Conservation (phyloP, 768 basidiomycete genomes). For the Hericium coralloides region DNA sequence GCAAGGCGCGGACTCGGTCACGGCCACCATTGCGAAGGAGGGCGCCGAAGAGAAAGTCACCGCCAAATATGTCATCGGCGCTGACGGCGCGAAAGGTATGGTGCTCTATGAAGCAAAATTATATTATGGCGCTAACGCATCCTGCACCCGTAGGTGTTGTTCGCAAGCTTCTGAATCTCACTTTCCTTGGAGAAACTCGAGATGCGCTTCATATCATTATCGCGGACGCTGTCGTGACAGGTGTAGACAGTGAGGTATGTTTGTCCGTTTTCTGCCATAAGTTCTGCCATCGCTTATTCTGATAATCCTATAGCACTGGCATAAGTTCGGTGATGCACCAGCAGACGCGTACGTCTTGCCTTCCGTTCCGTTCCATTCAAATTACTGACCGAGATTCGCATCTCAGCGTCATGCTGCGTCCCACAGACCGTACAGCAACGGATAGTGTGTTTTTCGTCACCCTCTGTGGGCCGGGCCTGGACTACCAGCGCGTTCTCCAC, state of each 20-base stretch:
- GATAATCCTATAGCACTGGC: not conserved
- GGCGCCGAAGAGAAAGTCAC: not conserved
- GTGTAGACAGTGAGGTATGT: slow-evolving; percentile 1
- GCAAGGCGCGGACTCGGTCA: not conserved
- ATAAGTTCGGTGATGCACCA: not conserved
- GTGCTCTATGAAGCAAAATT: not conserved
- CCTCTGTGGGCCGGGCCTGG: not conserved
- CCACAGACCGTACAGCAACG: not conserved
- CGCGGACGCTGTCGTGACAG: not conserved
- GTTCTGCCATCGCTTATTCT: not conserved
- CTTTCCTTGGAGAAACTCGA: not conserved
- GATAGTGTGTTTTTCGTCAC: not conserved
- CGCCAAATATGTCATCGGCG: slow-evolving; percentile 1
- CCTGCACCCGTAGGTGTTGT: not conserved
- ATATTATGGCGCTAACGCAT: not conserved
- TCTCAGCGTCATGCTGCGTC: not conserved
- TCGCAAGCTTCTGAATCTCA: not conserved
- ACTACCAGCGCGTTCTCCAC: not conserved
- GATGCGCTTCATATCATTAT: not conserved
- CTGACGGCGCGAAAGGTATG: slow-evolving; percentile 1
- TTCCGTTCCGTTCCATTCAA: not conserved
- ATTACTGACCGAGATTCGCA: not conserved
- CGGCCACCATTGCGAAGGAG: not conserved
- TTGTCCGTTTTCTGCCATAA: not conserved
- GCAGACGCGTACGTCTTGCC: not conserved